Conservation (phyloP, 176 grass and related monocot species). For the Chrysopogon serrulatus region DNA sequence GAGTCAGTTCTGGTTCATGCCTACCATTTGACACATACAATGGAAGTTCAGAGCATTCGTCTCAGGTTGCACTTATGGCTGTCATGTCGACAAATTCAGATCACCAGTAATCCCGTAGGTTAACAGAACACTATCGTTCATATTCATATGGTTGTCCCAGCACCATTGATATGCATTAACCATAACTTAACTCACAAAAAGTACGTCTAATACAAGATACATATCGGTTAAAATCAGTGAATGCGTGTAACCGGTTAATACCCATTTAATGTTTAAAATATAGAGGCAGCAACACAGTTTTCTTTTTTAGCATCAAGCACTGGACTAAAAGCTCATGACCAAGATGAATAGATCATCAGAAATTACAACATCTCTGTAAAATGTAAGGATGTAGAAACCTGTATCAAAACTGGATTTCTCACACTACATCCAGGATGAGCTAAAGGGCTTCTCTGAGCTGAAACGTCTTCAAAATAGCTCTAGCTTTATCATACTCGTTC, state of each 20-base stretch:
- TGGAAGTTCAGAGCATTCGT: neutral
- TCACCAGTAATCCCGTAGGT: neutral
- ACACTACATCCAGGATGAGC: neutral
- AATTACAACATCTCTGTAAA: constrained; percentile 22
- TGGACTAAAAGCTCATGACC: constrained; percentile 4
- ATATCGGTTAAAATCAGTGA: neutral
- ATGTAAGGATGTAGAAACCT: constrained; percentile 25
- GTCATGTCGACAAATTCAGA: neutral
- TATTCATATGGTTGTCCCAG: neutral
- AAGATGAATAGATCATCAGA: constrained; percentile 26
- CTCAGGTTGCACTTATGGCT: neutral
- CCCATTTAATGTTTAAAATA: neutral
- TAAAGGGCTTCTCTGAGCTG: constrained; percentile 92
- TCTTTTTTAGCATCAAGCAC: neutral
- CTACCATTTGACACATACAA: neutral
- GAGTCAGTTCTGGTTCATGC: neutral
- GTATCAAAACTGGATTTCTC: constrained; percentile 34
- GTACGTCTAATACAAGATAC: neutral
- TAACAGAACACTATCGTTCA: neutral
- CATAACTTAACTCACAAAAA: neutral
- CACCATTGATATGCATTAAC: neutral
- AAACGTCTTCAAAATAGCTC: constrained; percentile 66
- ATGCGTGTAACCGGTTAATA: neutral
- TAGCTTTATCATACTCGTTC: constrained; percentile 91
- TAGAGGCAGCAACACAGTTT: neutral